These are phyloP conservation scores for Hydnomerulius pinastri DNA, from an alignment of 768 basidiomycete species.

Conservation along the genomic window DNA sequence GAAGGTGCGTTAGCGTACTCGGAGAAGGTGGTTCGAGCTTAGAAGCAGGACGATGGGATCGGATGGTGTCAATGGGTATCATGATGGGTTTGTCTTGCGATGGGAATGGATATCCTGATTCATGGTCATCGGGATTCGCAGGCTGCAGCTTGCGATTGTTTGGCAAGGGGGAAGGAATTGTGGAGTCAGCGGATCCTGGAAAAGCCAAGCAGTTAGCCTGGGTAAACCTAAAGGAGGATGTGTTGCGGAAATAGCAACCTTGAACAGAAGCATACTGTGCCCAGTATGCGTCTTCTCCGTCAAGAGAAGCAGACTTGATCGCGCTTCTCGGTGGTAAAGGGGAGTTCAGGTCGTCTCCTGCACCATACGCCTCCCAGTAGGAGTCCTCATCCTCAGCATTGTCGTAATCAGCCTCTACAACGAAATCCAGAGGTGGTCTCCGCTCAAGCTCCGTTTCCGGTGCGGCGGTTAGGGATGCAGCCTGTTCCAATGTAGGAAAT, in stretches of 20 bases:
- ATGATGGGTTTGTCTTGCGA: slow-evolving; percentile 9
- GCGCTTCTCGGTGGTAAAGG: slow-evolving; percentile 18
- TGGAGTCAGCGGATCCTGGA: slow-evolving; percentile 73
- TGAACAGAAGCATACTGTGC: slow-evolving; percentile 71
- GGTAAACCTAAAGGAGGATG: slow-evolving; percentile 1
- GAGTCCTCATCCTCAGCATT: slow-evolving; percentile 45
- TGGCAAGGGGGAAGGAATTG: slow-evolving; percentile 53
- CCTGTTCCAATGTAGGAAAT: slow-evolving; percentile 27
- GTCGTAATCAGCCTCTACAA: slow-evolving; percentile 20
- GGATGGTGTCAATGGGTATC: slow-evolving; percentile 20
- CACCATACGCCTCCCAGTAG: slow-evolving; percentile 72
- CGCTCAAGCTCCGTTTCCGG: slow-evolving; percentile 1
- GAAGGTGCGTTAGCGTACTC: slow-evolving; percentile 24
- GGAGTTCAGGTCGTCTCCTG: slow-evolving; percentile 30
- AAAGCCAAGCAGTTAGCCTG: slow-evolving; percentile 2
- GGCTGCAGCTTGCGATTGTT: slow-evolving; percentile 28
- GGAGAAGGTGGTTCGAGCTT: slow-evolving; percentile 28
- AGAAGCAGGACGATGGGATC: slow-evolving; percentile 9
- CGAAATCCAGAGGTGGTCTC: background rate
- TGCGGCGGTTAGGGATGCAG: slow-evolving; percentile 27
- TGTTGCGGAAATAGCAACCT: slow-evolving; percentile 43
- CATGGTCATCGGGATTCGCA: slow-evolving; percentile 2
- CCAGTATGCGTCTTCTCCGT: slow-evolving; percentile 70
- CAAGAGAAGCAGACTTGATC: slow-evolving; percentile 10
- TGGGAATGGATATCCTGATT: slow-evolving; percentile 2